Evolutionary conservation across 2,329 filamentous ascomycete species (phyloP).

Genomic region (Alternaria tenuissima): DNA sequence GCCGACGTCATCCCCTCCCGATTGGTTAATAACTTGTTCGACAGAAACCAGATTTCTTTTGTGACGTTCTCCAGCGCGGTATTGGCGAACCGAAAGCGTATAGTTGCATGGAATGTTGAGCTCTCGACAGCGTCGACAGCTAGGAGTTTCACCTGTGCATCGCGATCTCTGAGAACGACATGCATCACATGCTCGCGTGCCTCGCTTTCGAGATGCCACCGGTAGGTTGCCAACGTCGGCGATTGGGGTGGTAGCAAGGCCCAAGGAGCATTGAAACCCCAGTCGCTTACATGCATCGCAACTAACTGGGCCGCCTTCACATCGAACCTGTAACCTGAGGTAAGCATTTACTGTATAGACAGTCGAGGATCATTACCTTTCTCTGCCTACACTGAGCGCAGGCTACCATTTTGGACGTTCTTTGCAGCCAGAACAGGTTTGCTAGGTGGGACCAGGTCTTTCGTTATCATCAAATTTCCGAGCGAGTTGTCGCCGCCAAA

Average conservation of each 20-base stretch:
- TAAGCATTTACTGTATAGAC: too few species aligned
- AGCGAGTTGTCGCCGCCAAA: background rate
- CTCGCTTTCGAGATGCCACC: background rate
- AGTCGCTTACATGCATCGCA: slow-evolving; percentile 19
- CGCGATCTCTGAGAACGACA: slow-evolving; percentile 10
- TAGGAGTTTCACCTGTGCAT: slow-evolving; percentile 9
- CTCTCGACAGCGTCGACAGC: slow-evolving; percentile 9
- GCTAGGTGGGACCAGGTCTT: background rate
- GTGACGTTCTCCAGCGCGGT: slow-evolving; percentile 3
- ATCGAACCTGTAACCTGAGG: slow-evolving; percentile 44
- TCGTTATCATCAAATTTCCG: background rate
- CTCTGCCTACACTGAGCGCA: background rate
- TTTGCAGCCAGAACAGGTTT: background rate
- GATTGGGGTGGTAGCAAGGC: background rate
- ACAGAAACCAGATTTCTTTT: background rate
- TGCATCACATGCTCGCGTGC: background rate
- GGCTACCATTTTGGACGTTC: background rate
- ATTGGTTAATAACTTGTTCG: background rate
- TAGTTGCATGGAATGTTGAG: slow-evolving; percentile 10
- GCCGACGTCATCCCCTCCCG: background rate
- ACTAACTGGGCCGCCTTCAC: slow-evolving; percentile 9
- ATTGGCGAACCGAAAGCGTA: slow-evolving; percentile 14
- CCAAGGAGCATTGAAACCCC: slow-evolving; percentile 15
- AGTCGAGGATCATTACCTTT: background rate
- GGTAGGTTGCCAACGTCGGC: background rate